Conservation (phyloP, 106 monocot species). For the Apostasia shenzhenica region DNA sequence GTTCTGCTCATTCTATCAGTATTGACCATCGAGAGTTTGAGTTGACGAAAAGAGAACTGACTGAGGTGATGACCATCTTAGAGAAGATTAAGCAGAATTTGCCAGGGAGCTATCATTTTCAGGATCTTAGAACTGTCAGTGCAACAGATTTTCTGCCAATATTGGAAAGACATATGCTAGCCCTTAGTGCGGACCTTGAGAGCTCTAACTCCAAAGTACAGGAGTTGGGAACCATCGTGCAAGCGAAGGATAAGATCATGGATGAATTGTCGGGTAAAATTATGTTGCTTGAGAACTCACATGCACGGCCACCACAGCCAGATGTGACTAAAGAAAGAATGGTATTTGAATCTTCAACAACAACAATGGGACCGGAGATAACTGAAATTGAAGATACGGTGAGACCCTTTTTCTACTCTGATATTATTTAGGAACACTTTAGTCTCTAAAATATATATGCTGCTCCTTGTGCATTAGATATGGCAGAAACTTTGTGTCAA, state of each 20-base stretch:
- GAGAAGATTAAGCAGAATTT: constrained; percentile 56
- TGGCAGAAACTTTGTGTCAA: not conserved
- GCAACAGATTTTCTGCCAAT: constrained; percentile 34
- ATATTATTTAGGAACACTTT: not conserved
- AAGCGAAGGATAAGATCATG: constrained; percentile 41
- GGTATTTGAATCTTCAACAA: constrained; percentile 56
- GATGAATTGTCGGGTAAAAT: constrained; percentile 52
- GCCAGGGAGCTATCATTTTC: constrained; percentile 33
- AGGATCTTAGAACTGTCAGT: constrained; percentile 40
- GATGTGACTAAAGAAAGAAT: constrained; percentile 49
- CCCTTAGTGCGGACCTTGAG: constrained; percentile 41
- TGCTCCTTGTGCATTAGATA: not conserved
- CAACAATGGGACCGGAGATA: constrained; percentile 56
- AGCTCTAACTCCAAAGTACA: constrained; percentile 52
- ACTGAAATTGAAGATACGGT: constrained; percentile 88
- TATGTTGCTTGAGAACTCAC: constrained; percentile 67
- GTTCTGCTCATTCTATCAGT: constrained; percentile 28
- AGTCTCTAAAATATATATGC: not conserved
- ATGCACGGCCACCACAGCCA: constrained; percentile 26
- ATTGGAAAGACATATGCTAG: constrained; percentile 45
- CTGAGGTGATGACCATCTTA: constrained; percentile 39
- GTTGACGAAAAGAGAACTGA: constrained; percentile 34
- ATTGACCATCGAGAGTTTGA: constrained; percentile 31
- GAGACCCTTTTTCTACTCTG: not conserved
- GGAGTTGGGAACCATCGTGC: constrained; percentile 62